Evolutionary conservation across 208 protist species (phyloP).

Genomic region (Leptomonas pyrrhocoris): DNA sequence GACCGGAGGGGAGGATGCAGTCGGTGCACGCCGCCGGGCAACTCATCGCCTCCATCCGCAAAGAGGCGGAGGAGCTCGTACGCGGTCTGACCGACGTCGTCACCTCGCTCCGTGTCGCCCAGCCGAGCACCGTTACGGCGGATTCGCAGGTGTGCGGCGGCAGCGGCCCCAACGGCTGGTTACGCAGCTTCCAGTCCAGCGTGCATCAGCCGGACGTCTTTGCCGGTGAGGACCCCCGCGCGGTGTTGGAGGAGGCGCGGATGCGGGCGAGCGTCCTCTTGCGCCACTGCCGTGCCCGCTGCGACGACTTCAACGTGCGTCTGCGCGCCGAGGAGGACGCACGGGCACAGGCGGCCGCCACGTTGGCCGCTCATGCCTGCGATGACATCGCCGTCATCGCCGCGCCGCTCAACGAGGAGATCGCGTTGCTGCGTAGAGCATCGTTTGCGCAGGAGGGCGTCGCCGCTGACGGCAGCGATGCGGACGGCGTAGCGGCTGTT

Average conservation of each 20-base stretch:
- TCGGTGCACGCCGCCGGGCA: slow-evolving; percentile 39
- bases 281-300: slow-evolving; percentile 60
- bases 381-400: slow-evolving; percentile 49
- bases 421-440: slow-evolving; percentile 41
- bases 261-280: slow-evolving; percentile 84
- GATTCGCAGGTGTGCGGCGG: slow-evolving; percentile 61
- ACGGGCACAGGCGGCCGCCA: slow-evolving; percentile 33
- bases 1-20: slow-evolving; percentile 45
- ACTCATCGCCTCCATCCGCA: slow-evolving; percentile 42
- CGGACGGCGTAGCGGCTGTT: slow-evolving; percentile 15
- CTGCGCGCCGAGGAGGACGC: slow-evolving; percentile 38
- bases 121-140: slow-evolving; percentile 27
- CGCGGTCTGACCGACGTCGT: slow-evolving; percentile 54
- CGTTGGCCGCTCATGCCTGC: slow-evolving; percentile 34
- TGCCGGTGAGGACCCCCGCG: slow-evolving; percentile 35
- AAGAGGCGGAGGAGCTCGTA: slow-evolving; percentile 58
- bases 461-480: background rate
- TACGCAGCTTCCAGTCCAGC: slow-evolving; percentile 62
- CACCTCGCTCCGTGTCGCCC: slow-evolving; percentile 46
- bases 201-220: slow-evolving; percentile 47
- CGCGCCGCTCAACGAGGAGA: slow-evolving; percentile 55
- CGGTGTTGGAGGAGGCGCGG: slow-evolving; percentile 83
- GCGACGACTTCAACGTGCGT: slow-evolving; percentile 37
- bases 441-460: slow-evolving; percentile 32
- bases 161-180: slow-evolving; percentile 64